phyloP scores from a whole-genome alignment of 208 protist species.

The Crithidia expoeki region DNA sequence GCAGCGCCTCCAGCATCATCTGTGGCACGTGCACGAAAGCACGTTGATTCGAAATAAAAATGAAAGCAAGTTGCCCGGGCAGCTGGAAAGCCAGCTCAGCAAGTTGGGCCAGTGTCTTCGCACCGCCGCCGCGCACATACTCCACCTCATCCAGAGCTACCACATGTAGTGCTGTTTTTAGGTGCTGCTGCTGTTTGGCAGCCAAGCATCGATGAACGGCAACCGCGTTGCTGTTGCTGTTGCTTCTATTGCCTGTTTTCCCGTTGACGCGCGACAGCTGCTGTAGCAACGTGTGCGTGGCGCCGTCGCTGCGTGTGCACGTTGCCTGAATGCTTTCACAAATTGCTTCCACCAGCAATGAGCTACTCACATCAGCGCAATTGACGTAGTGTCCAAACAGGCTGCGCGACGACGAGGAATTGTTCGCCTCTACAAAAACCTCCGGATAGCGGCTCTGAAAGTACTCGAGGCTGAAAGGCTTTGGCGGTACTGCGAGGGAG shows the following conservation, averaged over 20 bases:
- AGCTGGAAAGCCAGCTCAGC: constrained; percentile 47
- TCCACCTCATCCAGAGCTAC: constrained; percentile 85
- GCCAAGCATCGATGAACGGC: too few relatives aligned
- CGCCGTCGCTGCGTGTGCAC: constrained; percentile 37
- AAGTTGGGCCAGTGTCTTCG: constrained; percentile 49
- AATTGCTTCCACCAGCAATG: constrained; percentile 52
- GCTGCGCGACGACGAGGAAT: background rate
- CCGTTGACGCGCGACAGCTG: constrained; percentile 29
- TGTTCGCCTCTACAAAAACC: constrained; percentile 20
- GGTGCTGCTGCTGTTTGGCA: too few relatives aligned
- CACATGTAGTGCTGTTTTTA: constrained; percentile 51
- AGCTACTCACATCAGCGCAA: constrained; percentile 68
- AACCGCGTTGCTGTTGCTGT: background rate
- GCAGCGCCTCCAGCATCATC: constrained; percentile 62
- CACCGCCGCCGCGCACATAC: constrained; percentile 51
- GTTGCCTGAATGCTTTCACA: constrained; percentile 43
- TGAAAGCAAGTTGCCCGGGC: constrained; percentile 59
- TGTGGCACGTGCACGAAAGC: constrained; percentile 78
- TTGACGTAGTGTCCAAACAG: constrained; percentile 81
- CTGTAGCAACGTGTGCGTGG: constrained; percentile 39
- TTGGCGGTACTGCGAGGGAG: background rate
- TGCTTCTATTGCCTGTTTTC: background rate
- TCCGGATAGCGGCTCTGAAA: constrained; percentile 34
- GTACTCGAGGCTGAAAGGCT: constrained; percentile 24
- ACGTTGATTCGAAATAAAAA: constrained; percentile 83